Evolutionary conservation across 148 eudicot species (phyloP).

Genomic region (Persicaria tinctoria): DNA sequence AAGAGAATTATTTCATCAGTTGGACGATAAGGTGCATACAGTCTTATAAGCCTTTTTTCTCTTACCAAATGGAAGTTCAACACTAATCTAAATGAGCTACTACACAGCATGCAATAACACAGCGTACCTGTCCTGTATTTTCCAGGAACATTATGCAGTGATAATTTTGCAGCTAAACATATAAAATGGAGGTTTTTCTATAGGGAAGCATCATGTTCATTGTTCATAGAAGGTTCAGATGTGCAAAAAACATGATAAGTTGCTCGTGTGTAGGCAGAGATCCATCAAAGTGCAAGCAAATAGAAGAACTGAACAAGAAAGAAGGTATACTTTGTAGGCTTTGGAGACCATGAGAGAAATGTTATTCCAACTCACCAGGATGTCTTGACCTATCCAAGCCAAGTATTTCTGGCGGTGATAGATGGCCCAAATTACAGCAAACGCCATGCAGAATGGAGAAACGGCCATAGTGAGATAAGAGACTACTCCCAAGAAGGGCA

Average conservation of each 20-base stretch:
- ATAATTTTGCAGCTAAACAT: too few relatives aligned
- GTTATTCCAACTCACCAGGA: constrained; percentile 59
- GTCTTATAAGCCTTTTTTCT: background rate
- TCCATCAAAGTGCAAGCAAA: background rate
- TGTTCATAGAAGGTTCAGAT: too few relatives aligned
- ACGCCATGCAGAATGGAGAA: constrained; percentile 80
- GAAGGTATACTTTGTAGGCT: background rate
- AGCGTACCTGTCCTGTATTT: too few relatives aligned
- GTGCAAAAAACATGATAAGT: background rate
- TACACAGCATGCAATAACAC: background rate
- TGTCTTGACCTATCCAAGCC: constrained; percentile 99
- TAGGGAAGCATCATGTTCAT: too few relatives aligned
- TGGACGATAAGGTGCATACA: background rate
- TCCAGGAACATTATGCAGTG: too few relatives aligned
- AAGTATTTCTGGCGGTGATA: constrained; percentile 43
- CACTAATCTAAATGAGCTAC: background rate
- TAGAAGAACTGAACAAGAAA: background rate
- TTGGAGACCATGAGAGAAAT: background rate
- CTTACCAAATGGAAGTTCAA: background rate
- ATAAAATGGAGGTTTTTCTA: too few relatives aligned
- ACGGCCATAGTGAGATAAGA: constrained; percentile 77
- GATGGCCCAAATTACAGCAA: constrained; percentile 86
- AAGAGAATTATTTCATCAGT: constrained; percentile 13
- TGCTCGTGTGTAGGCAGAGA: background rate
- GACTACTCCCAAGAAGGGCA: constrained; percentile 75